Percentiles rank a stretch among this genome's conserved stretches.
Conservation (phyloP, 345 rosid genomes). For the Combretum micranthum region DNA sequence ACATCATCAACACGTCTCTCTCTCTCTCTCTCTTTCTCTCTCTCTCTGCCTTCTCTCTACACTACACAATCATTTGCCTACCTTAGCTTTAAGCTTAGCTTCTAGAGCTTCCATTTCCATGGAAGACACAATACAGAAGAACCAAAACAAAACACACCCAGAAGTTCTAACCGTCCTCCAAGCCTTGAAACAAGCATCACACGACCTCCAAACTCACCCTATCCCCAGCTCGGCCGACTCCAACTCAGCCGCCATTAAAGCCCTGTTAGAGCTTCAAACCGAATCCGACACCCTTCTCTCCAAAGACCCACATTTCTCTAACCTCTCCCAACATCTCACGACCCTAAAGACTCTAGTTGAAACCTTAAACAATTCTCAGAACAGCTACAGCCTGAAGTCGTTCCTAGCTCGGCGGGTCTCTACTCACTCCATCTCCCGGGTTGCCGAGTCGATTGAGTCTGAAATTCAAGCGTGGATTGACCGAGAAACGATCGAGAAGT, state of each 20-base stretch:
- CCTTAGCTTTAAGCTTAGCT: no score
- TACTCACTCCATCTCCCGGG: slow-evolving; percentile 51
- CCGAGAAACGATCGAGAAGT: slow-evolving; percentile 46
- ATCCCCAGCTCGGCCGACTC: slow-evolving; percentile 19
- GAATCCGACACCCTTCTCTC: slow-evolving; percentile 52
- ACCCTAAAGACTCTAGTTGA: slow-evolving; percentile 36
- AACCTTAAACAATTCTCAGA: slow-evolving; percentile 18
- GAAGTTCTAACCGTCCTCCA: slow-evolving; percentile 39
- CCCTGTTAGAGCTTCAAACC: slow-evolving; percentile 54
- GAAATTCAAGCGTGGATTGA: slow-evolving; percentile 79
- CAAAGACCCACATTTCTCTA: slow-evolving; percentile 39
- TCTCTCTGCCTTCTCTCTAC: no score
- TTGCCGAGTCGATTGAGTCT: slow-evolving; percentile 51
- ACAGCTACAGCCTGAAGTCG: slow-evolving; percentile 30
- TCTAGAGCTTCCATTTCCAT: no score
- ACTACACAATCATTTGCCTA: no score
- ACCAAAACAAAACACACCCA: slow-evolving; percentile 5
- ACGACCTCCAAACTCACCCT: slow-evolving; percentile 43
- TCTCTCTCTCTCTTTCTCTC: no score
- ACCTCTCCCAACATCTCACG: slow-evolving; percentile 41
- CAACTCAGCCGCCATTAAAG: slow-evolving; percentile 40
- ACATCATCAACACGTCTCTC: no score
- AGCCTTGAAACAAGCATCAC: slow-evolving; percentile 64
- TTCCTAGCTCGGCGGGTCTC: slow-evolving; percentile 54
- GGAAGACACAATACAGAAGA: no score